phyloP scores from a whole-genome alignment of 441 rosid species.

The Bruguiera hainesii region DNA sequence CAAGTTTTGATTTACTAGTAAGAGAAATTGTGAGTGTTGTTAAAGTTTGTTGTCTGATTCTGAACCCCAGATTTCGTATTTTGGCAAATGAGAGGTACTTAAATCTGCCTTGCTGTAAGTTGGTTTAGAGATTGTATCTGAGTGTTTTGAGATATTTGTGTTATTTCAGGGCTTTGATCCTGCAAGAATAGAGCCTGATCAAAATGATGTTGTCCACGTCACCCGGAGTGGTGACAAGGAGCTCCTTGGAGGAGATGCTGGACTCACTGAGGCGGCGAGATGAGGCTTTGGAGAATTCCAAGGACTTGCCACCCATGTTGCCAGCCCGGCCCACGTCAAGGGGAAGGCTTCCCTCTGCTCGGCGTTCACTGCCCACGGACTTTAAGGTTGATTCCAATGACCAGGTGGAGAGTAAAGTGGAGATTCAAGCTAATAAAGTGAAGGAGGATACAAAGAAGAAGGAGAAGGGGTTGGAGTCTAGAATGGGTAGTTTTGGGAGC shows the following conservation, averaged over 20 bases:
- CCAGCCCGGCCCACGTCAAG: slow-evolving; percentile 88
- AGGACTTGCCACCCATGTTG: slow-evolving; percentile 85
- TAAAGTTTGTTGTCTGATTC: too few relatives aligned
- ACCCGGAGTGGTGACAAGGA: slow-evolving; percentile 46
- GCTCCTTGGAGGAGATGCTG: slow-evolving; percentile 96
- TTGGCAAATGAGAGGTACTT: too few relatives aligned
- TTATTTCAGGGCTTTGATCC: slow-evolving; percentile 18
- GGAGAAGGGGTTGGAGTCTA: slow-evolving; percentile 51
- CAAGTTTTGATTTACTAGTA: too few relatives aligned
- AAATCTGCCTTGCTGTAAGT: too few relatives aligned
- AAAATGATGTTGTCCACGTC: slow-evolving; percentile 64
- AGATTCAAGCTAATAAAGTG: slow-evolving; percentile 28
- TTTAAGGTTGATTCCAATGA: slow-evolving; percentile 39
- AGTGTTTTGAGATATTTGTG: background rate
- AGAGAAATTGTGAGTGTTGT: too few relatives aligned
- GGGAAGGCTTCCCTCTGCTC: slow-evolving; percentile 76
- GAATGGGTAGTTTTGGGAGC: slow-evolving; percentile 70
- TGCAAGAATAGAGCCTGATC: slow-evolving; percentile 6
- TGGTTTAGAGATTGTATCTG: too few relatives aligned
- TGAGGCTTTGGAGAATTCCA: slow-evolving; percentile 58
- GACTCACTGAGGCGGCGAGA: slow-evolving; percentile 72
- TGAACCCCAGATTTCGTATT: too few relatives aligned
- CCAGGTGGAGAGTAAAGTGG: slow-evolving; percentile 21
- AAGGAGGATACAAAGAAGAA: slow-evolving; percentile 72
- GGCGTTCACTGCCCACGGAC: slow-evolving; percentile 63